These are phyloP conservation scores for Apiotrichum veenhuisii DNA, from an alignment of 1,284 basidiomycete genomes.

Conservation along the genomic window DNA sequence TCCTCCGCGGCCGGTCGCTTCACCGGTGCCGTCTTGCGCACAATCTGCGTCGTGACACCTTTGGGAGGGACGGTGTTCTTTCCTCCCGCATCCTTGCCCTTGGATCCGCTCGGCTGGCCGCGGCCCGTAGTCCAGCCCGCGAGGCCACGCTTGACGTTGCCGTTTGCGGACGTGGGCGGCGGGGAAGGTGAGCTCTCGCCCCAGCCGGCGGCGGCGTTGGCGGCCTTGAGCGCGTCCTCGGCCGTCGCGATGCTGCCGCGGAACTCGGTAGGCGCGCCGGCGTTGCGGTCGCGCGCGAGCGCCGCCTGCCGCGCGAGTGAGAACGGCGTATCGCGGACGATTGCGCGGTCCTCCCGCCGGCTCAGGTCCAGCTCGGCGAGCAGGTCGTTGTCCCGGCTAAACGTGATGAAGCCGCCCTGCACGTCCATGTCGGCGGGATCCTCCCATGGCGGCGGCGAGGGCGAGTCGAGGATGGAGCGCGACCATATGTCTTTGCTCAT, in stretches of 20 bases:
- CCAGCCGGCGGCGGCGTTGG: not conserved
- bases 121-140: too few species aligned
- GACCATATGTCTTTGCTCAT: slow-evolving; percentile 7
- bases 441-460: slow-evolving; percentile 2
- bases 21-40: not conserved
- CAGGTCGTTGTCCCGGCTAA: slow-evolving; percentile 15
- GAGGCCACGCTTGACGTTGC: too few species aligned
- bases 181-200: not conserved
- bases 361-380: slow-evolving; percentile 23
- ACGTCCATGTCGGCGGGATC: not conserved
- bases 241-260: slow-evolving; percentile 3
- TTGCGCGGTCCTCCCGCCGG: slow-evolving; percentile 21
- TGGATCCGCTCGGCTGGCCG: too few species aligned
- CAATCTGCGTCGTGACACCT: slow-evolving; percentile 5
- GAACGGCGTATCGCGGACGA: slow-evolving; percentile 25
- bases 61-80: not conserved
- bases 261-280: not conserved
- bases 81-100: too few species aligned
- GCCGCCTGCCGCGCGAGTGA: slow-evolving; percentile 13
- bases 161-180: too few species aligned
- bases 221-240: not conserved
- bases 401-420: slow-evolving; percentile 4
- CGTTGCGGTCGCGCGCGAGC: not conserved
- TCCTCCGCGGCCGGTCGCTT: not conserved
- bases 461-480: slow-evolving; percentile 7